Evolutionary conservation across 257 asterid species (phyloP).

Genomic region (Misopates orontium): DNA sequence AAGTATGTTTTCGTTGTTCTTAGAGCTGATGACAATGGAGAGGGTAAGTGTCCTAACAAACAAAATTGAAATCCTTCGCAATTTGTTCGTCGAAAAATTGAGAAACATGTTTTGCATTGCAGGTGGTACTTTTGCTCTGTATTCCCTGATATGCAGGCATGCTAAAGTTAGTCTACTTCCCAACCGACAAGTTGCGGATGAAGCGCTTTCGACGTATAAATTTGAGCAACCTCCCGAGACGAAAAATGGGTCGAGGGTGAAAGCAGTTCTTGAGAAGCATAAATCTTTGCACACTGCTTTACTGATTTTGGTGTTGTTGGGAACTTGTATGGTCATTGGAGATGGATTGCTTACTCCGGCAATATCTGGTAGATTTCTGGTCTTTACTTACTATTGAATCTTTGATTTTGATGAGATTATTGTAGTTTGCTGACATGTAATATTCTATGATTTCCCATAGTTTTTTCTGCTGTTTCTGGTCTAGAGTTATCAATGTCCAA

Average conservation of each 20-base stretch:
- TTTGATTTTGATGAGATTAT: conserved; percentile 11
- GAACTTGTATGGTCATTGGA: conserved; percentile 99
- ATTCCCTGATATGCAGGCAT: conserved; percentile 91
- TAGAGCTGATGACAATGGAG: conserved; percentile 97
- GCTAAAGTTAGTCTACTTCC: conserved; percentile 97
- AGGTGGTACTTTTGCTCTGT: conserved; percentile 98
- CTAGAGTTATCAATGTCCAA: conserved; percentile 93
- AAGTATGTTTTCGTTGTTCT: conserved; percentile 87
- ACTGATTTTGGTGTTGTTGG: conserved; percentile 77
- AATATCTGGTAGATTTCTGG: conserved; percentile 61
- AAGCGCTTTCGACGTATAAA: conserved; percentile 86
- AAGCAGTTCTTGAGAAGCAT: conserved; percentile 81
- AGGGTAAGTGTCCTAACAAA: conserved; percentile 50
- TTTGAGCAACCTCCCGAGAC: conserved; percentile 70
- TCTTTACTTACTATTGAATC: not conserved
- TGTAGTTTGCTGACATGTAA: conserved; percentile 17
- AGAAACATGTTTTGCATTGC: conserved; percentile 32
- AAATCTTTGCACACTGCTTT: conserved; percentile 79
- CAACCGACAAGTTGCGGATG: conserved; percentile 82
- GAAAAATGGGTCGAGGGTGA: conserved; percentile 63
- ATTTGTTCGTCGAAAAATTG: not conserved
- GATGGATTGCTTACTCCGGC: conserved; percentile 98
- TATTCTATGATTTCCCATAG: conserved; percentile 39
- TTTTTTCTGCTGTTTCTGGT: conserved; percentile 97
- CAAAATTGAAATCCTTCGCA: not conserved